Base-by-base conservation (phyloP, 2,329 filamentous ascomycete species). In the Clonostachys rosea region DNA sequence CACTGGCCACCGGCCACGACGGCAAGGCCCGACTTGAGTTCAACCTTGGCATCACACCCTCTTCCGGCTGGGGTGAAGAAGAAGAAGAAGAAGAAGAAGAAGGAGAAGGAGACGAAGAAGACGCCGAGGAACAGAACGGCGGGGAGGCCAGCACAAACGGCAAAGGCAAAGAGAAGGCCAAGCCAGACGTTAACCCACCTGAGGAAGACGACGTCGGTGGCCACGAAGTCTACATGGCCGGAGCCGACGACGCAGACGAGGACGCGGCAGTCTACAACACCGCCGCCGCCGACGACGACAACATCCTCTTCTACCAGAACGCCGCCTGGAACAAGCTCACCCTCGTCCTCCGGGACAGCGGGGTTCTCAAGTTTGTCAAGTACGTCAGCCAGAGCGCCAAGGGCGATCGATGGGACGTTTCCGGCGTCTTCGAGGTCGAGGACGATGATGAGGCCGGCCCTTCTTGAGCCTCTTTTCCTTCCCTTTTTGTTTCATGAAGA, bases 181-280 rank as follows among this genome's bases (percentile, higher is more conserved):
- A 66, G 35, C 54, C 49, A 39, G 68, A 59, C 52, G 62, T 41
- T 52, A 61, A 68, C 47, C 50, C 45, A 41, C 51, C 51, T n/a
- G 60, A 67, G 33, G 60, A 63, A 16, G 70, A 74, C 17, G 81
- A 86, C 45, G 81, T 88, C 2, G 88, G 88, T 47, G 88, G 88
- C 34, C 87, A 90, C 62, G 87, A 91, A 60, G 87, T 96, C 49
- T 96, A 96, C 76, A 96, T 96, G 91, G 91, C 90, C 1, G 89
- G 86, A 45, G 88, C 91, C 44, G 87, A 91, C 37, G 85, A 86
- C 18, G 72, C 74, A 39, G 72, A 75, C 47, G 78, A 83, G 18
- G 89, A 95, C 64, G 91, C 92, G 1, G 94, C 94, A 9, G 79
- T 99, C 44, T 99, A 99, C 75, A 86, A 86, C 64, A 79, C 87